Evolutionary conservation across 768 basidiomycete genomes (phyloP).

Genomic region (Punctularia strigosozonata): DNA sequence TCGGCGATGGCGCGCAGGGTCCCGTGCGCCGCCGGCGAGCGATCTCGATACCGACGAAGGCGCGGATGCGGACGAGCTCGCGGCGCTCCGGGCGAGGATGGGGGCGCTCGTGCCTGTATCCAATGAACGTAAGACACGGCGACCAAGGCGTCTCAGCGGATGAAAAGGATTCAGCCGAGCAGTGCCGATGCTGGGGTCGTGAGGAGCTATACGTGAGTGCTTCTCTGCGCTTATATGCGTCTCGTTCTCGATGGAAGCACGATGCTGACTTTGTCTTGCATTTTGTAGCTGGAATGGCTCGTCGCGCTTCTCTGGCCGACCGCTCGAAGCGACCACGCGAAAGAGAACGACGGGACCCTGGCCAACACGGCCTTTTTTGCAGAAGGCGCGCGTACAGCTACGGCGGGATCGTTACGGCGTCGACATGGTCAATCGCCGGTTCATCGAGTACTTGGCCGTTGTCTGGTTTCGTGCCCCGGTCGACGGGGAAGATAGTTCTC

Average conservation of each 20-base stretch:
- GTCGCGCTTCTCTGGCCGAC: conserved; percentile 77
- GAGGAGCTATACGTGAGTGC: conserved; percentile 60
- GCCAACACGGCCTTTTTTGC: conserved; percentile 52
- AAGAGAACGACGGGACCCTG: too few species aligned
- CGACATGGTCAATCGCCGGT: conserved; percentile 82
- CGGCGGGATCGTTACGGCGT: conserved; percentile 88
- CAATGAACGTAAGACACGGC: conserved; percentile 76
- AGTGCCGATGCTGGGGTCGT: conserved; percentile 89
- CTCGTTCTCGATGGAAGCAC: not conserved
- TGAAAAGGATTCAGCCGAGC: conserved; percentile 78
- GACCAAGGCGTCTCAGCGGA: conserved; percentile 74
- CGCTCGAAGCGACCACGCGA: too few species aligned
- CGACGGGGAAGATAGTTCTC: too few species aligned
- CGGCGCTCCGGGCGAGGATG: conserved; percentile 59
- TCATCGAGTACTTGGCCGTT: conserved; percentile 88
- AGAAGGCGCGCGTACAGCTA: conserved; percentile 64
- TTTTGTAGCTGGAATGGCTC: conserved; percentile 78
- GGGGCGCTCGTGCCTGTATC: conserved; percentile 61
- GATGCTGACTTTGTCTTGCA: conserved; percentile 1
- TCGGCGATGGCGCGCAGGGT: conserved; percentile 6
- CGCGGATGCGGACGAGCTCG: conserved; percentile 70
- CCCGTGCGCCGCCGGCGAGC: too few species aligned
- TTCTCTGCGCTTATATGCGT: not conserved
- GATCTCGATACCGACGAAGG: conserved; percentile 72
- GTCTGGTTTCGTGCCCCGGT: too few species aligned